Evolutionary conservation across 1,284 basidiomycete genomes (phyloP).

Genomic region (Pterulicium gracile): DNA sequence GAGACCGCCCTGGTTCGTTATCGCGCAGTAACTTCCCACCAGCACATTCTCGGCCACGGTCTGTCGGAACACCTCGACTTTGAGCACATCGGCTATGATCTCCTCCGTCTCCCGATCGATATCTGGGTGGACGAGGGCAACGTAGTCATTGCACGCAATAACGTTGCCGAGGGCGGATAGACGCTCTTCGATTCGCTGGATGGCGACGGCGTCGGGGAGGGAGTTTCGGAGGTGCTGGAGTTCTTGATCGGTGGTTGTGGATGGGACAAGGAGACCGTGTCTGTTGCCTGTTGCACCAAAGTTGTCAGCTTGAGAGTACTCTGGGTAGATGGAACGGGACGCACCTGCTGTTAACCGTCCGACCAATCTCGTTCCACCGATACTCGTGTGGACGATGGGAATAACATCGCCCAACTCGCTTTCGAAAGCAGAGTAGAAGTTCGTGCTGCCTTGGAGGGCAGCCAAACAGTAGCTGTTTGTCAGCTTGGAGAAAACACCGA

Average conservation of each 20-base stretch:
- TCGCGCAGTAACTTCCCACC: slow-evolving; percentile 90
- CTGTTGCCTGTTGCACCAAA: slow-evolving; percentile 67
- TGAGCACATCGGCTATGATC: slow-evolving; percentile 98
- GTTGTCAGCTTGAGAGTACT: too few species aligned
- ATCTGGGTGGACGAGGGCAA: slow-evolving; percentile 95
- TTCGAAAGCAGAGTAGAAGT: slow-evolving; percentile 98
- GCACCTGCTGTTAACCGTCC: slow-evolving; percentile 87
- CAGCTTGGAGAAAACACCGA: slow-evolving; percentile 90
- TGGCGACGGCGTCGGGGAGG: slow-evolving; percentile 84
- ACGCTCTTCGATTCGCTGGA: slow-evolving; percentile 96
- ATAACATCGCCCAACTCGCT: slow-evolving; percentile 89
- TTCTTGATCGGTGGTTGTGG: slow-evolving; percentile 96
- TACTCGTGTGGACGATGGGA: slow-evolving; percentile 95
- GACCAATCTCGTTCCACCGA: slow-evolving; percentile 91
- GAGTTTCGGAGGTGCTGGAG: slow-evolving; percentile 96
- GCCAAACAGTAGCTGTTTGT: slow-evolving; percentile 95
- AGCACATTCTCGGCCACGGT: slow-evolving; percentile 96
- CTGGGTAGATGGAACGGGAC: slow-evolving; percentile 8
- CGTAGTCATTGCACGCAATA: slow-evolving; percentile 97
- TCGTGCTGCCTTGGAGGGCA: slow-evolving; percentile 90
- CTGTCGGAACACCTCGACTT: slow-evolving; percentile 98
- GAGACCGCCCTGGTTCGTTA: slow-evolving; percentile 94
- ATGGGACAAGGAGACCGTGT: slow-evolving; percentile 93
- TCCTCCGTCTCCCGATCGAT: slow-evolving; percentile 98
- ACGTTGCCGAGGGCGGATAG: slow-evolving; percentile 96